Base-by-base conservation (phyloP, 1,284 basidiomycete species). In the Macrocybe sp. region DNA sequence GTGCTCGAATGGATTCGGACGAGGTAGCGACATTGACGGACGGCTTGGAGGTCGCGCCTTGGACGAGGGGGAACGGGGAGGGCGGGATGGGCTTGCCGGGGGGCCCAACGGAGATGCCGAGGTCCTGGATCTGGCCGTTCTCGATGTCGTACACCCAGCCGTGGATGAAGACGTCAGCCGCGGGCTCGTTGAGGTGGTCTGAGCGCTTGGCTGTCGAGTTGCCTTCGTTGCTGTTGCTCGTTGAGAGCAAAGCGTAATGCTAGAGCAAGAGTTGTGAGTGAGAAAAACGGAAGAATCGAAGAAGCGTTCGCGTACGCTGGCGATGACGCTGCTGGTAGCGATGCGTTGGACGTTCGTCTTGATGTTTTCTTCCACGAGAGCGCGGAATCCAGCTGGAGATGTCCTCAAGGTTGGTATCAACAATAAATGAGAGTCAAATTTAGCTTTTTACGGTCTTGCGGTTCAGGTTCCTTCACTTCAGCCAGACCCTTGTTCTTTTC, bases 141-240 rank as follows among this genome's bases (percentile, higher is more conserved):
- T 66, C 69, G 45, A 79, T 65, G 52, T 76, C 68, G 58, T 78
- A 76, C 16, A 79, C 70, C 74, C 73, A 75, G 2, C 76, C 75
- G 53, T 79, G 73, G 36, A 80, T 69, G 58, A 64, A 69, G 40
- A 78, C 64, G 30, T 72, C 56, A 12, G 34, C 34, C n/a, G 42
- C 34, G 1, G 12, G 22, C 16, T 16, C 39, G n/a, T 10, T 37
- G 16, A 35, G 10, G 30, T 41, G 37, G n/a, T 49, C 49, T 9
- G 40, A 34, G 39, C 50, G 28, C 38, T 49, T 37, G 34, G 32
- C 11, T 3, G 29, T 41, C 22, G 37, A 8, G 9, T 42, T 31
- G n/a, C 16, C 16, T 28, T 38, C 9, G 14, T 9, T 39, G 10
- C 2, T 22, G 22, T 22, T 22, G 22, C 22, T 22, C 22, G 2